phyloP scores from a whole-genome alignment of 495 filamentous ascomycete genomes.

The Venustampulla echinocandica region DNA sequence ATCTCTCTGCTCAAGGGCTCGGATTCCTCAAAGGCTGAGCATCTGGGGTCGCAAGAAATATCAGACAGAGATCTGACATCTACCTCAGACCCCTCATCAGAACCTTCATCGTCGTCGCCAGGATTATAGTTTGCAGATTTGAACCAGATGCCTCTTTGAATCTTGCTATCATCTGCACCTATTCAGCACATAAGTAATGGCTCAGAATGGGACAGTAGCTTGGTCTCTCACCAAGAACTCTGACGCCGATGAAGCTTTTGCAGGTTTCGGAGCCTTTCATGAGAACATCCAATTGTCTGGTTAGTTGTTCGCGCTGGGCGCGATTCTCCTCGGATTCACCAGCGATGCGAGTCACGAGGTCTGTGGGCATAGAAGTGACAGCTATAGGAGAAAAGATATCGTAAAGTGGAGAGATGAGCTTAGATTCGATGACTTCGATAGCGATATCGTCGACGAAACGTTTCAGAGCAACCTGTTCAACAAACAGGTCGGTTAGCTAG shows the following conservation, averaged over 20 bases:
- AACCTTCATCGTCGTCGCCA: constrained; percentile 3
- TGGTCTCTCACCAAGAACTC: constrained; percentile 17
- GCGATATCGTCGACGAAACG: constrained; percentile 56
- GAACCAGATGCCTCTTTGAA: constrained; percentile 2
- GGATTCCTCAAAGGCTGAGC: constrained; percentile 11
- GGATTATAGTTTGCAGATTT: constrained; percentile 6
- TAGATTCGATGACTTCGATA: constrained; percentile 49
- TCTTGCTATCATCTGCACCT: constrained; percentile 15
- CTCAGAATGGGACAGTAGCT: constrained; percentile 6
- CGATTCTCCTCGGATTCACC: constrained; percentile 46
- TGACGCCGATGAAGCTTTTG: constrained; percentile 33
- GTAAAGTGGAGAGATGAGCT: constrained; percentile 39
- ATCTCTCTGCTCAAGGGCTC: constrained; percentile 6
- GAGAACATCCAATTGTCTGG: constrained; percentile 43
- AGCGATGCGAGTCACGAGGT: constrained; percentile 39
- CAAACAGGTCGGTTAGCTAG: not conserved
- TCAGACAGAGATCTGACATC: not conserved
- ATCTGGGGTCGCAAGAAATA: constrained; percentile 11
- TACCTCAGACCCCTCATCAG: constrained; percentile 1
- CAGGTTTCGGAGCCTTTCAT: constrained; percentile 40
- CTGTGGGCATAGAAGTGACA: constrained; percentile 35
- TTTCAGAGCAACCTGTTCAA: constrained; percentile 46
- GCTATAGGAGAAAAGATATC: constrained; percentile 35
- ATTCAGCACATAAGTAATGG: constrained; percentile 6
- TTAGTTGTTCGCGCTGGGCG: constrained; percentile 39